Conservation (phyloP, 306 rosid genomes). For the Citrullus mucosospermus region DNA sequence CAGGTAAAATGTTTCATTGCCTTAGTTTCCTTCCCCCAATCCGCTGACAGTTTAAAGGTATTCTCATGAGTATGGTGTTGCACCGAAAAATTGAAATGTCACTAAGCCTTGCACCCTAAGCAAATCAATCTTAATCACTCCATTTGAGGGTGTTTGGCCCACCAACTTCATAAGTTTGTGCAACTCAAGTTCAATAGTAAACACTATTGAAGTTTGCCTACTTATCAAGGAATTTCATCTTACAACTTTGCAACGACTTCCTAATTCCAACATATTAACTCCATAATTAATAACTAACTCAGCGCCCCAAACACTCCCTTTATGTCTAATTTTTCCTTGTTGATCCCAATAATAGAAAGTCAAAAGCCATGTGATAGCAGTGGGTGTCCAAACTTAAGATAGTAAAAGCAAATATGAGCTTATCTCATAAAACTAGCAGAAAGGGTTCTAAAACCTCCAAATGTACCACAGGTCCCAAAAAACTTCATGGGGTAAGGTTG, state of each 20-base stretch:
- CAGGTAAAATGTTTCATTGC: not conserved
- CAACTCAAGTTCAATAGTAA: no score
- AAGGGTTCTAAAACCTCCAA: not conserved
- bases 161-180: no score
- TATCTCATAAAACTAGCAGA: not conserved
- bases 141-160: no score
- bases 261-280: no score
- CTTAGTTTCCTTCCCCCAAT: not conserved
- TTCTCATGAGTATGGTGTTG: not conserved
- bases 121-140: not conserved
- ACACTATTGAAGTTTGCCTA: no score
- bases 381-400: not conserved
- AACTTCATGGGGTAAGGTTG: not conserved
- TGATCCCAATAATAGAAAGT: not conserved
- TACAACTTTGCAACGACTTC: no score
- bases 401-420: not conserved
- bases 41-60: not conserved
- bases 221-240: no score
- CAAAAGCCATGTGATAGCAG: not conserved
- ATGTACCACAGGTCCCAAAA: not conserved
- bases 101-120: not conserved
- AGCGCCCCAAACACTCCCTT: not conserved
- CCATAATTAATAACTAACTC: no score
- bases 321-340: not conserved
- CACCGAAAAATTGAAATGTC: not conserved